These are phyloP conservation scores for Zygoascus biomembranicola DNA, from an alignment of 805 yeast genomes.

Conservation along the genomic window DNA sequence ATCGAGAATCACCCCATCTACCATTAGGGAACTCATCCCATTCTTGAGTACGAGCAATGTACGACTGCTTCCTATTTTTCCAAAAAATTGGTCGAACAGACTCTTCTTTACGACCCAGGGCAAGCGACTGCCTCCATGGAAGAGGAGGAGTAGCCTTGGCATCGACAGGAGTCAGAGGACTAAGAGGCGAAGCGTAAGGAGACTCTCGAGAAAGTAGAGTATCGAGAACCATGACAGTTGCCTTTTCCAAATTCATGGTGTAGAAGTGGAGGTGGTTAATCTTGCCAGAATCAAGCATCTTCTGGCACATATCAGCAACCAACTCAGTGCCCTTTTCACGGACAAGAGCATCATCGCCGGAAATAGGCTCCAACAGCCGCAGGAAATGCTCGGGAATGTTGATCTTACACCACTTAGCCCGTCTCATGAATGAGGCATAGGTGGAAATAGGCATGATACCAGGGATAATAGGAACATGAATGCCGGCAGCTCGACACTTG, in stretches of 20 bases:
- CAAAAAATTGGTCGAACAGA: constrained; percentile 91
- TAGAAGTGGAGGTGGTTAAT: constrained; percentile 83
- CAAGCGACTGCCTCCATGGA: constrained; percentile 91
- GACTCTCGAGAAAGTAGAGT: constrained; percentile 31
- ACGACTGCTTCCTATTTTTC: constrained; percentile 88
- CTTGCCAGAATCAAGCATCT: constrained; percentile 55
- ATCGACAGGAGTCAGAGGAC: constrained; percentile 10
- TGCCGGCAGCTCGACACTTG: constrained; percentile 59
- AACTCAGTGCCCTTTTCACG: constrained; percentile 79
- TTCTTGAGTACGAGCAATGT: constrained; percentile 77
- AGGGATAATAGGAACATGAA: constrained; percentile 83
- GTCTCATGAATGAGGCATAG: constrained; percentile 81
- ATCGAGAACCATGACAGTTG: constrained; percentile 83
- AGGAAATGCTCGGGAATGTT: constrained; percentile 67
- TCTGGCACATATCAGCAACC: constrained; percentile 74
- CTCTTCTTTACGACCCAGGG: constrained; percentile 71
- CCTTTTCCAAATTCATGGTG: constrained; percentile 93
- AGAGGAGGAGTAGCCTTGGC: constrained; percentile 29
- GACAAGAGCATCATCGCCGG: constrained; percentile 84
- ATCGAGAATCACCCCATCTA: constrained; percentile 95
- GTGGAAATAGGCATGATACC: constrained; percentile 99
- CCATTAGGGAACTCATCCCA: constrained; percentile 99
- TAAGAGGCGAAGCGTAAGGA: constrained; percentile 38
- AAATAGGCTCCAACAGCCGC: constrained; percentile 65
- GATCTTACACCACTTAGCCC: constrained; percentile 92